phyloP scores from a whole-genome alignment of 176 grass and related monocot species.

The Cymbopogon citratus region DNA sequence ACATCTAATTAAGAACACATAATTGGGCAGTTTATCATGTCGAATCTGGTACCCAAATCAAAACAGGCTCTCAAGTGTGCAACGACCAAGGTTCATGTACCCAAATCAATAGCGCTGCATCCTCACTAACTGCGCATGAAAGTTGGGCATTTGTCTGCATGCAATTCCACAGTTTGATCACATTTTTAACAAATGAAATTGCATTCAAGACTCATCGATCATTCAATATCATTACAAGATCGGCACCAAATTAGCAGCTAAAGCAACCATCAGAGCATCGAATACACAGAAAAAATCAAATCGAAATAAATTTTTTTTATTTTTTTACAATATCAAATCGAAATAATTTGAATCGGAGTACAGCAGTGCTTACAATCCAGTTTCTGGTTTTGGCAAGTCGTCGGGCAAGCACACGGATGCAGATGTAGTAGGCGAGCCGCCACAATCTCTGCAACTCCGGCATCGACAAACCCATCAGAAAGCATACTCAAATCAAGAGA shows the following conservation, averaged over 20 bases:
- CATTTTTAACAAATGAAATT: not conserved
- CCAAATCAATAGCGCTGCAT: not conserved
- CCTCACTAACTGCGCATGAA: not conserved
- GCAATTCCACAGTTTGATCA: not conserved
- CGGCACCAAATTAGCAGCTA: not conserved
- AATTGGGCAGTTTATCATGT: too few relatives aligned
- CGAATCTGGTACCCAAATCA: too few relatives aligned
- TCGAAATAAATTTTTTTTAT: too few relatives aligned
- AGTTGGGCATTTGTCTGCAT: not conserved
- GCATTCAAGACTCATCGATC: not conserved
- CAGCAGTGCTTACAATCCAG: constrained; percentile 63
- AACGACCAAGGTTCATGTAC: not conserved
- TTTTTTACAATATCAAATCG: too few relatives aligned
- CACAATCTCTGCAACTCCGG: constrained; percentile 61
- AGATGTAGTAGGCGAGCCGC: constrained; percentile 68
- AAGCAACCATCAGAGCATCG: constrained; percentile 11
- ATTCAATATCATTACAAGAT: not conserved
- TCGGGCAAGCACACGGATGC: constrained; percentile 67
- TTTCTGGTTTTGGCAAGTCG: constrained; percentile 79
- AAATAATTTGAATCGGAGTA: not conserved
- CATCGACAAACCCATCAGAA: constrained; percentile 12
- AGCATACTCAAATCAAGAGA: constrained; percentile 3
- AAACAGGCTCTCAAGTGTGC: not conserved
- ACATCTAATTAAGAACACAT: too few relatives aligned
- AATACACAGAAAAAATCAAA: not conserved